phyloP scores from a whole-genome alignment of 192 early-diverging fungal species.

The Entomortierella lignicola region DNA sequence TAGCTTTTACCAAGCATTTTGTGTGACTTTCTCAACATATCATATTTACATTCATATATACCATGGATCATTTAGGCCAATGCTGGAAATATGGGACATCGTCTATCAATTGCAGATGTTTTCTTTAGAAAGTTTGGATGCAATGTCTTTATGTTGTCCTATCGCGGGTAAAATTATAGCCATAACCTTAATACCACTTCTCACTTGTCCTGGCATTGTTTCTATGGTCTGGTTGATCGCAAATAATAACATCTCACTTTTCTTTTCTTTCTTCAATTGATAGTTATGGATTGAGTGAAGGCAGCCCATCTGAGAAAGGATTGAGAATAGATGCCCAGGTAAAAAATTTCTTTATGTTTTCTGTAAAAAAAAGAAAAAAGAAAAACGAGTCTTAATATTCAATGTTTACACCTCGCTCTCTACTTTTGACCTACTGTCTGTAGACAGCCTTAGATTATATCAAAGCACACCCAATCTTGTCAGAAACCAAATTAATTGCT shows the following conservation, averaged over 20 bases:
- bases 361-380: not conserved
- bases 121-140: constrained; percentile 72
- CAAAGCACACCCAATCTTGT: constrained; percentile 75
- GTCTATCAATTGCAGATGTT: constrained; percentile 89
- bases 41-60: too few species aligned
- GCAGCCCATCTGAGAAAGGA: constrained; percentile 87
- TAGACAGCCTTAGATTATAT: constrained; percentile 90
- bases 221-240: too few species aligned
- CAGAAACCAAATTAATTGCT: constrained; percentile 82
- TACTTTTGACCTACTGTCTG: not conserved
- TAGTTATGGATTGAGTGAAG: constrained; percentile 90
- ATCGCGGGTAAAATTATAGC: constrained; percentile 87
- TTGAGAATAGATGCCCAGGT: constrained; percentile 90
- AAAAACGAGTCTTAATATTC: too few species aligned
- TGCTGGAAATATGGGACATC: constrained; percentile 98
- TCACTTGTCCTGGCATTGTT: too few species aligned
- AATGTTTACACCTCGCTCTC: not conserved
- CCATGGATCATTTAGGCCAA: constrained; percentile 72
- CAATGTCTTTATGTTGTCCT: constrained; percentile 98
- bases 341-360: not conserved
- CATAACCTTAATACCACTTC: too few species aligned
- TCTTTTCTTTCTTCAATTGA: not conserved
- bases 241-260: not conserved
- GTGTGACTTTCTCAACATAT: too few species aligned
- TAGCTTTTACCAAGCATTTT: too few species aligned